These are phyloP conservation scores for Hemileccinum impolitum DNA, from an alignment of 768 basidiomycete genomes.

Conservation along the genomic window DNA sequence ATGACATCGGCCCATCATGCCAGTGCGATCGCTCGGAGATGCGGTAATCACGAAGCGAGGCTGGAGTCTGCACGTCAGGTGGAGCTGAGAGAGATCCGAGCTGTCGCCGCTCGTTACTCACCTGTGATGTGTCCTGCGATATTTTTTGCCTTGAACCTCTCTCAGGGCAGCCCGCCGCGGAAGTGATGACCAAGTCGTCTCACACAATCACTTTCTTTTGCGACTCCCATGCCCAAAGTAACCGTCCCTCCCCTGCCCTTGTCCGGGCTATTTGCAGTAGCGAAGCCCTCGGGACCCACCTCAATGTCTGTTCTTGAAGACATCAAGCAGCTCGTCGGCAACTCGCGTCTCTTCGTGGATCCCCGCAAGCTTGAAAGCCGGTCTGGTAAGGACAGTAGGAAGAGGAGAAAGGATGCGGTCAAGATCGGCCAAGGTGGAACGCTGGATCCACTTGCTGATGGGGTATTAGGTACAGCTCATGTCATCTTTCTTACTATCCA, in stretches of 20 bases:
- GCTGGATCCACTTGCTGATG: conserved; percentile 93
- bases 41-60: too few relatives aligned
- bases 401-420: conserved; percentile 41
- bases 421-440: conserved; percentile 96
- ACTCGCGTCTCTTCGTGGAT: conserved; percentile 76
- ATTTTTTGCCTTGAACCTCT: too few relatives aligned
- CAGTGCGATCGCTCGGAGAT: too few relatives aligned
- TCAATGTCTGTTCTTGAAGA: conserved; percentile 89
- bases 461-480: conserved; percentile 70
- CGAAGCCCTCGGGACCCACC: conserved; percentile 89
- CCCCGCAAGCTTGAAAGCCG: conserved; percentile 50
- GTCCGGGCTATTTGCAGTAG: conserved; percentile 81
- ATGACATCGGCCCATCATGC: too few relatives aligned
- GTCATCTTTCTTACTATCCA: not conserved
- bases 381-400: conserved; percentile 44
- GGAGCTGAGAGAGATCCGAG: not conserved
- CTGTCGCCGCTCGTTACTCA: not conserved
- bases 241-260: conserved; percentile 53
- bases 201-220: not conserved
- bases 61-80: too few relatives aligned
- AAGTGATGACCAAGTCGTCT: not conserved
- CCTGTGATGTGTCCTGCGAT: not conserved
- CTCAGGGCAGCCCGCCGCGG: too few relatives aligned
- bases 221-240: conserved; percentile 63
- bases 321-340: conserved; percentile 73